These are phyloP conservation scores for Cryptomeria japonica DNA, from an alignment of 75 land plant genomes.

Conservation along the genomic window DNA sequence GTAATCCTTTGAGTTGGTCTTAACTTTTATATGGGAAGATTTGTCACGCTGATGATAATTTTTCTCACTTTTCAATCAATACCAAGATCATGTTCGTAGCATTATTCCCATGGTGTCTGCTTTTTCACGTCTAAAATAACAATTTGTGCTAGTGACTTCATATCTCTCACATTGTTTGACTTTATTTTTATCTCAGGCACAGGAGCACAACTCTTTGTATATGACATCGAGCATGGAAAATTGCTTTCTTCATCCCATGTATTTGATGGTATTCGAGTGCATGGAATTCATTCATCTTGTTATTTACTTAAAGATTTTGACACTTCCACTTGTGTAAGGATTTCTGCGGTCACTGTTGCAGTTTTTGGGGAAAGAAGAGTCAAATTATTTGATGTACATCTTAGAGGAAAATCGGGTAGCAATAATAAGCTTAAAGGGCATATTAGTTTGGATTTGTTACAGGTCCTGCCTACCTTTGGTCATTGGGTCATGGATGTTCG, in stretches of 20 bases:
- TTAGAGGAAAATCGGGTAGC: constrained; percentile 8
- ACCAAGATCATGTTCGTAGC: background rate
- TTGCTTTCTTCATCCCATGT: constrained; percentile 48
- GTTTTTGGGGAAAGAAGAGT: constrained; percentile 88
- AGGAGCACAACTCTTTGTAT: constrained; percentile 75
- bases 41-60: background rate
- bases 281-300: constrained; percentile 57
- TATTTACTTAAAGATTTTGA: constrained; percentile 8
- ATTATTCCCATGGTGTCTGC: background rate
- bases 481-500: constrained; percentile 91
- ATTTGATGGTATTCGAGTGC: constrained; percentile 90
- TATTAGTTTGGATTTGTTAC: constrained; percentile 27
- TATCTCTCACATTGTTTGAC: background rate
- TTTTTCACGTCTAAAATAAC: background rate
- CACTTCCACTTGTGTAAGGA: background rate
- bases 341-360: constrained; percentile 31
- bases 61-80: background rate
- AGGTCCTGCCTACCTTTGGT: constrained; percentile 59
- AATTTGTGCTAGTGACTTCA: background rate
- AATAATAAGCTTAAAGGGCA: background rate
- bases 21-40: background rate
- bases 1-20: background rate
- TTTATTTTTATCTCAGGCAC: constrained; percentile 51
- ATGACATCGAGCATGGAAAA: constrained; percentile 54
- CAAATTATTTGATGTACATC: constrained; percentile 51